A percentile compares a stretch with the other conserved stretches of the same genome.
phyloP scores from a whole-genome alignment of 2,329 filamentous ascomycete species.

The Trichoderma semiorbis region DNA sequence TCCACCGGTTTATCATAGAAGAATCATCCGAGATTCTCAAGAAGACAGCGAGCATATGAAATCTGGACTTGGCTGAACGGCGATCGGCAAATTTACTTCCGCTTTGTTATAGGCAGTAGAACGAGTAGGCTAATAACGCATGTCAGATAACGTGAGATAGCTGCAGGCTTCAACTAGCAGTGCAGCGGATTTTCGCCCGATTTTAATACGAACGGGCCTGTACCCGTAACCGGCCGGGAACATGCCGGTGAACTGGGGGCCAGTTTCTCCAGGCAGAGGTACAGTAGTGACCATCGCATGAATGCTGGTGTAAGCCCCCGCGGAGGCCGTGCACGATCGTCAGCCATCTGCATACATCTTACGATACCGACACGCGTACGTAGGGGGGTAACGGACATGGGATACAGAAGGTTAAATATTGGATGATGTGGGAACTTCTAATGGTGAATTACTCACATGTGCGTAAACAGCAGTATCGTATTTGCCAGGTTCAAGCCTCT shows the following conservation, averaged over 20 bases:
- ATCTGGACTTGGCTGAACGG: not conserved
- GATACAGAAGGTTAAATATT: not conserved
- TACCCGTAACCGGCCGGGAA: not conserved
- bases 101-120: not conserved
- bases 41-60: not conserved
- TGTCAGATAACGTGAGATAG: not conserved
- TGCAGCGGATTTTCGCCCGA: not conserved
- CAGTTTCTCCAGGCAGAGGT: not conserved
- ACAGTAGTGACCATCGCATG: not conserved
- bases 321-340: not conserved
- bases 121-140: not conserved
- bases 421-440: not conserved
- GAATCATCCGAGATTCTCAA: not conserved
- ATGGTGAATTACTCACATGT: not conserved
- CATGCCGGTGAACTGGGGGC: not conserved
- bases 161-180: not conserved
- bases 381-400: not conserved
- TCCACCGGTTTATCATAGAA: not conserved
- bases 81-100: not conserved
- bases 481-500: not conserved
- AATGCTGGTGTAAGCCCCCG: not conserved
- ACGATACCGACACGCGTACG: not conserved
- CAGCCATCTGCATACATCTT: not conserved
- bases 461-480: not conserved
- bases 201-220: not conserved